Evolutionary conservation across 2,329 filamentous ascomycete genomes (phyloP).

Genomic region (Pseudocercospora cruenta): DNA sequence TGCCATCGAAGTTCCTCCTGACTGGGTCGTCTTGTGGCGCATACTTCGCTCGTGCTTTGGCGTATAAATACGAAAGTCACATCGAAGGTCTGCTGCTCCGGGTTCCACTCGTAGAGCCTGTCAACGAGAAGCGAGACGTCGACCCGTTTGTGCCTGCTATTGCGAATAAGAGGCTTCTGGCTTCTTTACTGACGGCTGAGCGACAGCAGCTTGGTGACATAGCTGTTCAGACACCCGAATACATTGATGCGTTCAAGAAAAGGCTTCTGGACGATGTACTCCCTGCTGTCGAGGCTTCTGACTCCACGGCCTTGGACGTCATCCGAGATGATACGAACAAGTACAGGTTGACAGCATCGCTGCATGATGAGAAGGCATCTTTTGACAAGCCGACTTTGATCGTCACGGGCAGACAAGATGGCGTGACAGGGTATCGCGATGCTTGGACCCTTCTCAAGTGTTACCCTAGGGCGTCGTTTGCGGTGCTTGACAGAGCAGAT

Average conservation of each 20-base stretch:
- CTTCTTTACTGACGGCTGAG: constrained; percentile 1
- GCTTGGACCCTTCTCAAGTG: constrained; percentile 10
- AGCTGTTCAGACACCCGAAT: constrained; percentile 18
- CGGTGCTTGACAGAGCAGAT: constrained; percentile 14
- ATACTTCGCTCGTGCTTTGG: constrained; percentile 20
- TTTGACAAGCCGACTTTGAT: constrained; percentile 20
- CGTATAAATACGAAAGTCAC: constrained; percentile 2
- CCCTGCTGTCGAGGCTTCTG: constrained; percentile 12
- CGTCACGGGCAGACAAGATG: constrained; percentile 19
- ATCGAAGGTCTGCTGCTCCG: constrained; percentile 16
- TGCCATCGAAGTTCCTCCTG: constrained; percentile 16
- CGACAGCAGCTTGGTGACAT: constrained; percentile 9
- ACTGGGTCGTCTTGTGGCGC: constrained; percentile 19
- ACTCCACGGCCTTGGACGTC: not conserved
- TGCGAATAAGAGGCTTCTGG: constrained; percentile 4
- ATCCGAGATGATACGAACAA: constrained; percentile 9
- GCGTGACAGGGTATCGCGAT: constrained; percentile 20
- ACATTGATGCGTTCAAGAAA: constrained; percentile 4
- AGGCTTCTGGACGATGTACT: constrained; percentile 1
- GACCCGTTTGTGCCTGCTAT: constrained; percentile 10
- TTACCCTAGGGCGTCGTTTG: constrained; percentile 20
- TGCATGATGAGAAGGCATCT: constrained; percentile 2
- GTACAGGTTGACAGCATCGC: constrained; percentile 1
- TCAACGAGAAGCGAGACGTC: constrained; percentile 10
- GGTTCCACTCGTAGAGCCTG: constrained; percentile 19